phyloP scores from a whole-genome alignment of 2,329 filamentous ascomycete genomes.

The Rosellinia necatrix region DNA sequence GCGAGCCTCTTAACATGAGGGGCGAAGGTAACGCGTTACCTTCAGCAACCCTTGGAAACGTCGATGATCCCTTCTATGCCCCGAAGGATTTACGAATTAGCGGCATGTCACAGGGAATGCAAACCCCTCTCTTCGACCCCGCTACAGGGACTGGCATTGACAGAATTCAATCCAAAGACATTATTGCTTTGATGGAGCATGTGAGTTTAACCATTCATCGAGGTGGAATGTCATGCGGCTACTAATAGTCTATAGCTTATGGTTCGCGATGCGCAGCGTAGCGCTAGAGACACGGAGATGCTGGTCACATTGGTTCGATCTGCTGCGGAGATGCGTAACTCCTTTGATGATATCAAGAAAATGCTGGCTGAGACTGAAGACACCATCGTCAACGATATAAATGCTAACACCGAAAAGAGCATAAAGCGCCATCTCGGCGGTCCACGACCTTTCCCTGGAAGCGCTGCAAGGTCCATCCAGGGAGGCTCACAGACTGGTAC shows the following conservation, averaged over 20 bases:
- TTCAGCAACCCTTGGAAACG: conserved; percentile 52
- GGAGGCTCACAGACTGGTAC: conserved; percentile 60
- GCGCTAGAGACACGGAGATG: conserved; percentile 95
- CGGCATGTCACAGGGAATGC: conserved; percentile 90
- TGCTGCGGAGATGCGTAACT: conserved; percentile 95
- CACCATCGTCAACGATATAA: conserved; percentile 83
- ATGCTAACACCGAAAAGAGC: conserved; percentile 85
- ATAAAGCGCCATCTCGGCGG: conserved; percentile 82
- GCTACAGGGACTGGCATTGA: conserved; percentile 87
- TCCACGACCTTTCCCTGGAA: conserved; percentile 79
- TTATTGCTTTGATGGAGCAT: conserved; percentile 97
- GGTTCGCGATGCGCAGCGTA: conserved; percentile 93
- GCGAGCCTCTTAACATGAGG: conserved; percentile 55
- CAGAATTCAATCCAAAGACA: conserved; percentile 92
- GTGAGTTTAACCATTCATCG: conserved; percentile 50
- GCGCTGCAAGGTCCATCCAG: conserved; percentile 63
- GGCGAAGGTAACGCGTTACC: conserved; percentile 62
- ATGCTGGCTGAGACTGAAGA: conserved; percentile 90
- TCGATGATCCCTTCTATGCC: conserved; percentile 70
- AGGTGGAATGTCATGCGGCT: neutral
- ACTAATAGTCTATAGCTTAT: conserved; percentile 66
- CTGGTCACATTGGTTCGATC: conserved; percentile 91
- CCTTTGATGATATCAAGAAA: conserved; percentile 92
- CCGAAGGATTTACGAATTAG: conserved; percentile 69
- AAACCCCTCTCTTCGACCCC: conserved; percentile 86